These are phyloP conservation scores for Aaosphaeria pasadenensis DNA, from an alignment of 2,329 filamentous ascomycete species.

Conservation along the genomic window DNA sequence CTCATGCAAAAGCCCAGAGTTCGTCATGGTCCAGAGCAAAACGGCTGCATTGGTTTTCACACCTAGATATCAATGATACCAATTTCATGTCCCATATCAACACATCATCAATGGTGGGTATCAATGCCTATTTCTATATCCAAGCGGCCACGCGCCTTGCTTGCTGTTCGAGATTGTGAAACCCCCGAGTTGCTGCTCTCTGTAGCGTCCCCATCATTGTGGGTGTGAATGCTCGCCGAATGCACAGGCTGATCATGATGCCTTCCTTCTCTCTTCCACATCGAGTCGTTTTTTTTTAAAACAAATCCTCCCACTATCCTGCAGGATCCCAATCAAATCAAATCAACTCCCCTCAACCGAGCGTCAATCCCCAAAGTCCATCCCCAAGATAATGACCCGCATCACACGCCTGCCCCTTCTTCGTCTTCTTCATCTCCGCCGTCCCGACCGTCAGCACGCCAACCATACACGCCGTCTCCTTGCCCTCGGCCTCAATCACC, in stretches of 20 bases:
- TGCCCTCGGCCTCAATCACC: slow-evolving; percentile 88
- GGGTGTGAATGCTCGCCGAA: too few species aligned
- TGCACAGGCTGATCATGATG: neutral
- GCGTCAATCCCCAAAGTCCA: slow-evolving; percentile 77
- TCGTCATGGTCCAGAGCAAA: too few species aligned
- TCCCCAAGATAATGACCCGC: slow-evolving; percentile 92
- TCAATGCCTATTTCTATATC: too few species aligned
- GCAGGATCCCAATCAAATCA: neutral
- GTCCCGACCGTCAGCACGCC: slow-evolving; percentile 82
- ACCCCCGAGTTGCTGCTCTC: too few species aligned
- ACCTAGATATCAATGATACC: too few species aligned
- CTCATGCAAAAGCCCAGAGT: too few species aligned
- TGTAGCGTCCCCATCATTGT: too few species aligned
- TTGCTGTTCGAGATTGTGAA: too few species aligned
- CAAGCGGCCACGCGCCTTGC: too few species aligned
- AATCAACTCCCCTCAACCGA: slow-evolving; percentile 45
- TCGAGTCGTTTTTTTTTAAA: neutral
- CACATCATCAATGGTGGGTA: too few species aligned
- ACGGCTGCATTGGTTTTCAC: too few species aligned
- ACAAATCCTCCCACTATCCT: neutral
- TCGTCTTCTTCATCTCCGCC: slow-evolving; percentile 87
- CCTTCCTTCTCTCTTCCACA: neutral
- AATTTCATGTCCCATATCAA: too few species aligned
- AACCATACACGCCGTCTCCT: slow-evolving; percentile 85
- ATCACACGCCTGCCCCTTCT: slow-evolving; percentile 92